Conservation (phyloP, 2,329 filamentous ascomycete genomes). For the Penicillium sp. region DNA sequence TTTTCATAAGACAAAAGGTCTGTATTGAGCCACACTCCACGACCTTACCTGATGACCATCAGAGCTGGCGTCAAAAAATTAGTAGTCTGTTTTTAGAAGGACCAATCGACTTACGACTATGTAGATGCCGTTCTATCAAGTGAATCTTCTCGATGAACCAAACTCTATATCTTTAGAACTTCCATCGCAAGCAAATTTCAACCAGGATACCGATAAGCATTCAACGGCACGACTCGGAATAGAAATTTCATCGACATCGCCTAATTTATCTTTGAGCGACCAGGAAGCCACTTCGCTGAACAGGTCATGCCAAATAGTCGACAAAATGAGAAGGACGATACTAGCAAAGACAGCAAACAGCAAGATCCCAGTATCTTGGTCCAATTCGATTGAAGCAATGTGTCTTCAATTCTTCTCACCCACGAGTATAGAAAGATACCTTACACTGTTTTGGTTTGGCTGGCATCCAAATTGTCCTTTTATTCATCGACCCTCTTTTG, state of each 20-base stretch:
- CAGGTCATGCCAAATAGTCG: neutral
- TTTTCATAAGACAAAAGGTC: neutral
- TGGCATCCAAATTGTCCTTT: neutral
- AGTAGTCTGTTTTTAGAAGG: neutral
- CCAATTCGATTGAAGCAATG: neutral
- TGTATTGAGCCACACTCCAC: neutral
- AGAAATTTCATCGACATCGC: neutral
- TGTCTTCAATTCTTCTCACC: neutral
- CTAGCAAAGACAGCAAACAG: neutral
- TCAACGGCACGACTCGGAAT: neutral
- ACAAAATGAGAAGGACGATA: neutral
- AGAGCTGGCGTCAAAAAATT: neutral
- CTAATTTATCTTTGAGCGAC: neutral
- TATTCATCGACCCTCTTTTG: neutral
- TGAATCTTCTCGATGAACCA: neutral
- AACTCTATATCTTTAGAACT: neutral
- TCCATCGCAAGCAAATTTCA: neutral
- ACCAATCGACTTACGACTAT: neutral
- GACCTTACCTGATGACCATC: neutral
- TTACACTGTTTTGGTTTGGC: neutral
- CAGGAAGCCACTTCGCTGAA: neutral
- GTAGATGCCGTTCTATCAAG: neutral
- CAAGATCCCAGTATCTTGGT: neutral
- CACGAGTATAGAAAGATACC: neutral
- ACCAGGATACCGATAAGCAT: neutral